A percentile compares a stretch with the other conserved stretches of the same genome.
Conservation (phyloP, 441 rosid genomes). For the Sinapis alba region DNA sequence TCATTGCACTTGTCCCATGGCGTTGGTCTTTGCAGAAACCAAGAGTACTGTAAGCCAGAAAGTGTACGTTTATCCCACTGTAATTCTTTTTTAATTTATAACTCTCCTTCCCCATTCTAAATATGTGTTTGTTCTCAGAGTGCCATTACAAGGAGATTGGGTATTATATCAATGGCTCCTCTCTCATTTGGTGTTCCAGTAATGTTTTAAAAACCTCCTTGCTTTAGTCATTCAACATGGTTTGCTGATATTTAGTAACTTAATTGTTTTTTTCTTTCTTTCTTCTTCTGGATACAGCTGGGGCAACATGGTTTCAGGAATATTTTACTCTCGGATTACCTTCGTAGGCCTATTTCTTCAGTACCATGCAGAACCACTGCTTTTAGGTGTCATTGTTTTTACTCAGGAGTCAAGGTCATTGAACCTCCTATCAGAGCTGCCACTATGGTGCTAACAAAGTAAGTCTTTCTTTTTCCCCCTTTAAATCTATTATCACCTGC, state of each 20-base stretch:
- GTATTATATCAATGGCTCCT: constrained; percentile 37
- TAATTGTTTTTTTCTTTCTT: neutral
- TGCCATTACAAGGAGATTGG: constrained; percentile 45
- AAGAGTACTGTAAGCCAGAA: constrained; percentile 41
- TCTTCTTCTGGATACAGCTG: constrained; percentile 47
- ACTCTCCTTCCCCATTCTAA: constrained; percentile 18
- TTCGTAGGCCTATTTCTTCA: constrained; percentile 45
- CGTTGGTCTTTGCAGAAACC: constrained; percentile 76
- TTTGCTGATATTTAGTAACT: constrained; percentile 22
- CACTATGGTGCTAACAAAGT: constrained; percentile 58
- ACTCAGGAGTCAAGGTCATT: constrained; percentile 47
- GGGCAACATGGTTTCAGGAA: constrained; percentile 47
- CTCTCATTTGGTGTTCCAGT: constrained; percentile 56
- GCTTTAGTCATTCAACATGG: neutral
- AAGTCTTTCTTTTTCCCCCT: constrained; percentile 15
- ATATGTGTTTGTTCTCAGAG: constrained; percentile 44
- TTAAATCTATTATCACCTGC: constrained; percentile 10
- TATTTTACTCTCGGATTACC: constrained; percentile 38
- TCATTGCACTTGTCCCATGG: constrained; percentile 75
- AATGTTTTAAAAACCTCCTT: constrained; percentile 22
- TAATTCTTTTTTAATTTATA: neutral
- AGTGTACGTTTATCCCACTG: constrained; percentile 46
- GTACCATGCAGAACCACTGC: constrained; percentile 43
- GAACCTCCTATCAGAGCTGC: constrained; percentile 61
- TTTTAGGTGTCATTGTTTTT: constrained; percentile 63